These are phyloP conservation scores for Cyclocybe cylindracea DNA, from an alignment of 768 basidiomycete genomes.

Conservation along the genomic window DNA sequence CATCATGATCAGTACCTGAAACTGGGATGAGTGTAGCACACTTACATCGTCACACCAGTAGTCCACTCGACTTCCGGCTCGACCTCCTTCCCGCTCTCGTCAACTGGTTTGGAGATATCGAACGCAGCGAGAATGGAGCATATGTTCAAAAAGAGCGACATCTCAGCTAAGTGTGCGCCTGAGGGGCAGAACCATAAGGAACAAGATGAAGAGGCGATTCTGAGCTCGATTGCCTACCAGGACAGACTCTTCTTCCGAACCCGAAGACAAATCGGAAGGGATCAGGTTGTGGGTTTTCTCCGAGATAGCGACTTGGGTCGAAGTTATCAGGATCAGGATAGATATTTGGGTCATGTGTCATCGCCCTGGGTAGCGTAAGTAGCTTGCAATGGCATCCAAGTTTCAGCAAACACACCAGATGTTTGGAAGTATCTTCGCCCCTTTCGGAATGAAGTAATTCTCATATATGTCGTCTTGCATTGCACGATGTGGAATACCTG, in stretches of 20 bases:
- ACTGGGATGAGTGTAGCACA: background rate
- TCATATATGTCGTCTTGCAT: constrained; percentile 33
- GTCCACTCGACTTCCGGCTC: constrained; percentile 34
- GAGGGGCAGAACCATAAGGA: background rate
- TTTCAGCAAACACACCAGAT: constrained; percentile 22
- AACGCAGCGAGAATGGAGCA: constrained; percentile 37
- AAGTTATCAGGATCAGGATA: constrained; percentile 39
- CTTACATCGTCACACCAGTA: constrained; percentile 26
- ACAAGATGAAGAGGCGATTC: background rate
- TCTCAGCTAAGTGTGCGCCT: constrained; percentile 33
- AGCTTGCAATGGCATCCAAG: background rate
- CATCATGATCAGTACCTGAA: background rate
- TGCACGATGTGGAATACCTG: constrained; percentile 28
- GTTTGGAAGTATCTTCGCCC: constrained; percentile 29
- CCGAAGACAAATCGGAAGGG: constrained; percentile 34
- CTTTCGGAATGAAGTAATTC: constrained; percentile 35
- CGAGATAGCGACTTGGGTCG: constrained; percentile 32
- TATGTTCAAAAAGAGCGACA: constrained; percentile 37
- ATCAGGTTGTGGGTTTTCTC: constrained; percentile 29
- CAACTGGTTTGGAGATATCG: constrained; percentile 35
- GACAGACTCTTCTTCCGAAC: constrained; percentile 35
- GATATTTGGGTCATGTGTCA: constrained; percentile 35
- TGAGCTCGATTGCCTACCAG: constrained; percentile 16
- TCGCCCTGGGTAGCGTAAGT: constrained; percentile 20
- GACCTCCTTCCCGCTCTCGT: constrained; percentile 35